Base-by-base conservation (phyloP, 495 filamentous ascomycete species). In the Xylaria flabelliformis region DNA sequence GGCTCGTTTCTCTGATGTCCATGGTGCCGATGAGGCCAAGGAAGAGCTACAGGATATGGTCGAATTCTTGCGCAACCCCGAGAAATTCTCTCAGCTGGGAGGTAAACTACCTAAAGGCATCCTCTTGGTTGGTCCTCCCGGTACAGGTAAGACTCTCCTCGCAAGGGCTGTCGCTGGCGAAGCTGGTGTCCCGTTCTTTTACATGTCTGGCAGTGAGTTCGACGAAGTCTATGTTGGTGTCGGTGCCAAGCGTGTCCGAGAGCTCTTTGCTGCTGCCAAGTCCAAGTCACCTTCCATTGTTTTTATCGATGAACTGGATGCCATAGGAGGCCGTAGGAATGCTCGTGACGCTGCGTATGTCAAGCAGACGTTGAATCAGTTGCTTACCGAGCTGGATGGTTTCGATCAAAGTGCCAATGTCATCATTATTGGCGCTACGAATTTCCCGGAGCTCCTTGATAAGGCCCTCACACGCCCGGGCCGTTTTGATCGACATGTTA, bases 171-270 rank as follows among this genome's bases (percentile, higher is more conserved):
- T 99, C 64, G 96, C 96, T 67, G 96, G 96, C 36, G 96, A 99
- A 84, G 94, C 96, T 55, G 96, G 96, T 70, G 97, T 98, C 26
- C 96, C 96, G 0, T 98, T 98, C 88, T 99, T 98, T 88, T 98
- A 96, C 87, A 98, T 99, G 95, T 98, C 97, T 74, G 96, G 96
- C 36, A 95, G 92, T 69, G 97, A 99, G 80, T 99, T 99, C 78
- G 96, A 99, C 77, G 96, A 99, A 80, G 92, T 99, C 51, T 99
- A 97, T 76, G 97, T 99, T 32, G 96, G 96, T 75, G 97, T 99
- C 66, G 96, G 96, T 75, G 96, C 96, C 61, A 98, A 98, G 85
- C 93, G 96, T 78, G 96, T 99, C 55, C 93, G 96, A 58, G 96
- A 99, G 69, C 88, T 99, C n/a, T 99, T 99, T 83, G 85, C 83